These are phyloP conservation scores for Balakata baccata DNA, from an alignment of 345 rosid genomes.

Conservation along the genomic window DNA sequence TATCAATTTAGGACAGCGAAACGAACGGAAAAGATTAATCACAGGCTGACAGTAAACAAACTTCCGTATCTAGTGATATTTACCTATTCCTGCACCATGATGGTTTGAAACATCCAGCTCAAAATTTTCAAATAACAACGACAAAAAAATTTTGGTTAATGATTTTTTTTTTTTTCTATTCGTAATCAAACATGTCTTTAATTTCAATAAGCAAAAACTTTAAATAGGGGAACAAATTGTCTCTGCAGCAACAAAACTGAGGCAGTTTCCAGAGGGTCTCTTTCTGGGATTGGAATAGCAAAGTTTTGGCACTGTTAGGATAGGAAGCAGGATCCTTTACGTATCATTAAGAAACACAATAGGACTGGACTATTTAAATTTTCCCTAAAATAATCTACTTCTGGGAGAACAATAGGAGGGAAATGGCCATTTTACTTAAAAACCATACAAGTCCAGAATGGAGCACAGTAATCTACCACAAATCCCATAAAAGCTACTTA, in stretches of 20 bases:
- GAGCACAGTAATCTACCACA: not conserved
- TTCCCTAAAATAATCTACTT: not conserved
- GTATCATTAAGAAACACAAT: not conserved
- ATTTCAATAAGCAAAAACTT: not conserved
- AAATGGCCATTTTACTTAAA: not conserved
- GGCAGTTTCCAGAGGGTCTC: not conserved
- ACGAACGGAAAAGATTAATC: not conserved
- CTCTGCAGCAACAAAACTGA: not conserved
- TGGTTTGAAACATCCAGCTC: not conserved
- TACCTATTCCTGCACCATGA: not conserved
- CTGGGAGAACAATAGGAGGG: not conserved
- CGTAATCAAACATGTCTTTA: not conserved
- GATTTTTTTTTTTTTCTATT: not conserved
- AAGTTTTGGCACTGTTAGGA: not conserved
- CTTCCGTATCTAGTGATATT: not conserved
- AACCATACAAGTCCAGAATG: not conserved
- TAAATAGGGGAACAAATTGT: not conserved
- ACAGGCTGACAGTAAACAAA: too few relatives aligned
- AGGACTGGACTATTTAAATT: not conserved
- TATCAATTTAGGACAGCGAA: not conserved
- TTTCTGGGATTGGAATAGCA: not conserved
- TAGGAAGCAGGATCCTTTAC: not conserved
- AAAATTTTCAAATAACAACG: not conserved
- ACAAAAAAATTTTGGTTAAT: not conserved
- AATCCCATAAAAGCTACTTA: slow-evolving; percentile 9